A percentile compares a stretch with the other conserved stretches of the same genome.
phyloP scores from a whole-genome alignment of 257 asterid genomes.

The Solanum acaule region DNA sequence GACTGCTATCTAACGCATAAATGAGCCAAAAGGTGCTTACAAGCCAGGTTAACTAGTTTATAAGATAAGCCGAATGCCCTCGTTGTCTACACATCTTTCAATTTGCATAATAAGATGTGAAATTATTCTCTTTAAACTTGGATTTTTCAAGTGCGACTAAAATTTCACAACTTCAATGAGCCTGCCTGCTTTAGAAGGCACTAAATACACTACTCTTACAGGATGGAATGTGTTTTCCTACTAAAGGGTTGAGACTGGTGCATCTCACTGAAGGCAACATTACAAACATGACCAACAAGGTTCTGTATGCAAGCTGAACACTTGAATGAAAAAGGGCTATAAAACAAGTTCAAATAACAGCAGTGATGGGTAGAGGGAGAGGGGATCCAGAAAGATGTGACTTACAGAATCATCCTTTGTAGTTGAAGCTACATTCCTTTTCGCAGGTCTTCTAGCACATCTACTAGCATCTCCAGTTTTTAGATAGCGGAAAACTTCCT shows the following conservation, averaged over 20 bases:
- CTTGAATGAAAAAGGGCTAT: not conserved
- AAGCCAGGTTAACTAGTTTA: not conserved
- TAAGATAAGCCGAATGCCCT: not conserved
- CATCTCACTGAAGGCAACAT: not conserved
- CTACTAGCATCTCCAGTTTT: slow-evolving; percentile 5
- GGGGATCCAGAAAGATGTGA: not conserved
- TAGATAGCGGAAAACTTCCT: slow-evolving; percentile 4
- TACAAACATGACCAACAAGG: not conserved
- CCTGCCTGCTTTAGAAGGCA: not conserved
- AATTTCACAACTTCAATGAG: not conserved
- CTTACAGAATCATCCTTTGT: not conserved
- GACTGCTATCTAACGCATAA: not conserved
- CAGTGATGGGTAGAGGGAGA: no score
- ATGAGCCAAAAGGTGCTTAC: not conserved
- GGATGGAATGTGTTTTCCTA: not conserved
- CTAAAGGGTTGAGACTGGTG: not conserved
- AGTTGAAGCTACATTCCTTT: not conserved
- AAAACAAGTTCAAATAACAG: not conserved
- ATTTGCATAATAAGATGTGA: not conserved
- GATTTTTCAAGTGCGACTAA: not conserved
- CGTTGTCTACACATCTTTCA: not conserved
- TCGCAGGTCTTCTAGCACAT: slow-evolving; percentile 1
- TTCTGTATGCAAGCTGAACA: not conserved
- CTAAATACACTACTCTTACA: not conserved
- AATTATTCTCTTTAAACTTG: not conserved